Percentiles rank a stretch among this genome's conserved stretches.
phyloP scores from a whole-genome alignment of 2,329 filamentous ascomycete genomes.

The Hymenoscyphus infarciens region DNA sequence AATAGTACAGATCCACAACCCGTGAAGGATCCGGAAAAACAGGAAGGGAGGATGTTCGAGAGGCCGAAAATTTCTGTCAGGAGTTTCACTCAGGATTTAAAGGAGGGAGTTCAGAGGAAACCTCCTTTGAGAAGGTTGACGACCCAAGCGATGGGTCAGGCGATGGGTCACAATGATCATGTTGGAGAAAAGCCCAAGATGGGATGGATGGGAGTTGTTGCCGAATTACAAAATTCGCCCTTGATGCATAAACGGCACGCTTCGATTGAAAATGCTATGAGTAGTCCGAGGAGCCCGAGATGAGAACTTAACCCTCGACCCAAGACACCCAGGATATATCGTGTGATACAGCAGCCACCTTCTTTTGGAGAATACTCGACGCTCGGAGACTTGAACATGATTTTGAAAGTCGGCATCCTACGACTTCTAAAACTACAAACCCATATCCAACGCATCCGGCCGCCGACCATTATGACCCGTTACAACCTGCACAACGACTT shows the following conservation, averaged over 20 bases:
- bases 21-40: conserved; percentile 28
- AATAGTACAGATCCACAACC: conserved; percentile 27
- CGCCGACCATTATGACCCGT: no score
- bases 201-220: conserved; percentile 61
- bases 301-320: neutral
- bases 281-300: conserved; percentile 19
- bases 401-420: no score
- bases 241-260: conserved; percentile 58
- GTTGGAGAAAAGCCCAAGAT: conserved; percentile 46
- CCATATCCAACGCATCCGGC: neutral
- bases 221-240: conserved; percentile 59
- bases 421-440: neutral
- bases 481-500: neutral
- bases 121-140: conserved; percentile 50
- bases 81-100: conserved; percentile 26
- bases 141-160: conserved; percentile 49
- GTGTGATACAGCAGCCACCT: neutral
- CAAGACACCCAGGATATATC: neutral
- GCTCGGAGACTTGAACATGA: no score
- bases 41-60: conserved; percentile 10
- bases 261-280: conserved; percentile 59
- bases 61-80: conserved; percentile 24
- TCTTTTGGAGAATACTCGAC: no score
- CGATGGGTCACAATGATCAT: conserved; percentile 48
- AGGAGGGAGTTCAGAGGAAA: conserved; percentile 29